phyloP scores from a whole-genome alignment of 2,329 filamentous ascomycete species.

The Clarireedia sp. region DNA sequence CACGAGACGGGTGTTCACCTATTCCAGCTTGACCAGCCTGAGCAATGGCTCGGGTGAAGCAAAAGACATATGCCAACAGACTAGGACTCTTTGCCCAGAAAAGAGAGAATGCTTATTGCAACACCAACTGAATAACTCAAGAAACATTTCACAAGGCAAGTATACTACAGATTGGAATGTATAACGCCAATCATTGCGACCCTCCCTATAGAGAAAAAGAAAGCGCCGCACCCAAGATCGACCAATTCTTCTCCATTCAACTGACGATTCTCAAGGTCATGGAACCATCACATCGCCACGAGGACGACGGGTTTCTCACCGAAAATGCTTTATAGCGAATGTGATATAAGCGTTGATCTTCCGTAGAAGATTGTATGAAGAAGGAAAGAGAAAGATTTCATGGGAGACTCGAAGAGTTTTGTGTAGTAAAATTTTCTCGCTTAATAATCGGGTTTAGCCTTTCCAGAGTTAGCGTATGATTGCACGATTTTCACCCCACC shows the following conservation, averaged over 20 bases:
- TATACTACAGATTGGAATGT: constrained; percentile 11
- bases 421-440: neutral
- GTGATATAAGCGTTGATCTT: constrained; percentile 14
- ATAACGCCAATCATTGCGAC: constrained; percentile 14
- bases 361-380: constrained; percentile 12
- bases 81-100: no score
- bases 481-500: neutral
- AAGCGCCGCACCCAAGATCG: constrained; percentile 15
- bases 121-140: neutral
- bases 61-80: no score
- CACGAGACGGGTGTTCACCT: no score
- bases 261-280: constrained; percentile 16
- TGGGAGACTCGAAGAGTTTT: neutral
- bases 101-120: neutral
- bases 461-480: neutral
- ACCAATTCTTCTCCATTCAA: constrained; percentile 13
- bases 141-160: neutral
- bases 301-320: constrained; percentile 14
- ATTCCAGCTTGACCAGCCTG: no score
- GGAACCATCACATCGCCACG: constrained; percentile 13
- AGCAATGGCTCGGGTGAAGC: no score
- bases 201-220: constrained; percentile 12
- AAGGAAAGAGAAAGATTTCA: neutral
- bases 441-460: neutral
- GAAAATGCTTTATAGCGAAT: constrained; percentile 15